These are phyloP conservation scores for Novymonas esmeraldas DNA, from an alignment of 208 protist genomes.

Conservation along the genomic window DNA sequence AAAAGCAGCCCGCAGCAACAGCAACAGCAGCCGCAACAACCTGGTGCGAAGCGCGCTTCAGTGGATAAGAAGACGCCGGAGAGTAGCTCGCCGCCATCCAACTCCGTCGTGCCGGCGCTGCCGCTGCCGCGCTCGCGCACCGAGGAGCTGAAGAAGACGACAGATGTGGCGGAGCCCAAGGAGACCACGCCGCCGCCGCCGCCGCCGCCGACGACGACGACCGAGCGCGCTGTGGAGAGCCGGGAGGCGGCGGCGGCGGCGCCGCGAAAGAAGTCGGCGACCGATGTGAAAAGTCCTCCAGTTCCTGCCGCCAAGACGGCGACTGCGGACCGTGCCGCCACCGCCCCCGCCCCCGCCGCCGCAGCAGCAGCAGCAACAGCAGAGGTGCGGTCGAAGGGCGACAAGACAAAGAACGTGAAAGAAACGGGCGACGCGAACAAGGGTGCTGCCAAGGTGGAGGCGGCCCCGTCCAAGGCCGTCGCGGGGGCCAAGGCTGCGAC, in stretches of 20 bases:
- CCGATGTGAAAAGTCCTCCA: background rate
- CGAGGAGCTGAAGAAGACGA: constrained; percentile 7
- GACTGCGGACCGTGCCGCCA: background rate
- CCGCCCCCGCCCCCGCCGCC: background rate
- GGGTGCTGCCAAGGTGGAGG: background rate
- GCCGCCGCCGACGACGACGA: too few relatives aligned
- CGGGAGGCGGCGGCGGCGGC: background rate
- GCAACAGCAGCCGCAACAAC: background rate
- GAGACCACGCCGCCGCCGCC: background rate
- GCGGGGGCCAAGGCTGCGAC: background rate
- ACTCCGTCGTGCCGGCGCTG: background rate
- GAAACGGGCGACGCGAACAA: background rate
- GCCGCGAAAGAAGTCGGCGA: background rate
- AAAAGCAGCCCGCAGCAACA: background rate
- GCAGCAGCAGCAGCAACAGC: background rate
- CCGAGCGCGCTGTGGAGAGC: too few relatives aligned
- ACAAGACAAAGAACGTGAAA: background rate
- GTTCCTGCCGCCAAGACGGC: background rate
- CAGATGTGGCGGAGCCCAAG: background rate
- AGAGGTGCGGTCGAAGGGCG: background rate
- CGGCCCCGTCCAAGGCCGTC: background rate
- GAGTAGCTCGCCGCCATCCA: background rate
- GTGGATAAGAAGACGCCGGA: background rate
- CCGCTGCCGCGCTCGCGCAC: constrained; percentile 19
- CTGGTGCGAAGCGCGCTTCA: background rate